Percentiles rank a stretch among this genome's conserved stretches.
phyloP scores from a whole-genome alignment of 345 rosid genomes.

The Hevea brasiliensis region DNA sequence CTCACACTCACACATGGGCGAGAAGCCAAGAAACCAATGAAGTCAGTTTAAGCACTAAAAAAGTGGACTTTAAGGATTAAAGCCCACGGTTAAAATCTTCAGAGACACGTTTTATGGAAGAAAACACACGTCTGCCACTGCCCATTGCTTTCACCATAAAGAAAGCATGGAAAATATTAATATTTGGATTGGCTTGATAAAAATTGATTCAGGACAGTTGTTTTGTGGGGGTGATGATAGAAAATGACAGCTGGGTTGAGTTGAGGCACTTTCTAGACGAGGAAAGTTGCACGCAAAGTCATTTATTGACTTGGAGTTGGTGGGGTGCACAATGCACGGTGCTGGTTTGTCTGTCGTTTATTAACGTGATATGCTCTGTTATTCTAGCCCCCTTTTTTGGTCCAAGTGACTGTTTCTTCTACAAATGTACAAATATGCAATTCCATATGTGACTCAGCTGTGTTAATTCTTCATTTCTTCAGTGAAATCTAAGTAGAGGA shows the following conservation, averaged over 20 bases:
- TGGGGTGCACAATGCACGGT: neutral
- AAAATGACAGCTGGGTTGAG: slow-evolving; percentile 9
- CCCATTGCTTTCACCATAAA: slow-evolving; percentile 8
- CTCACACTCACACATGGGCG: neutral
- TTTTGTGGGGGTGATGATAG: neutral
- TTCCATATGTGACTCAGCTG: too few species aligned
- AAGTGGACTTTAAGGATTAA: slow-evolving; percentile 17
- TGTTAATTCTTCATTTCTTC: too few species aligned
- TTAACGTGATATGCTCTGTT: neutral
- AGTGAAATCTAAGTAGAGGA: too few species aligned
- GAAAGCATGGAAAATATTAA: neutral
- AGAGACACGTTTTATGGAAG: neutral
- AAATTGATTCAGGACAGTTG: slow-evolving; percentile 16
- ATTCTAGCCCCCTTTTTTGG: neutral
- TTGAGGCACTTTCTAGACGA: neutral
- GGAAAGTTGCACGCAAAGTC: neutral
- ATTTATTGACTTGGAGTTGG: neutral
- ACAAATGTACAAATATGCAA: too few species aligned
- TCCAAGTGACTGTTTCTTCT: too few species aligned
- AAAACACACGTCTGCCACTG: neutral
- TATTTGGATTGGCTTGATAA: neutral
- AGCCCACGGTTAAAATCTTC: slow-evolving; percentile 19
- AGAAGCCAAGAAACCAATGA: neutral
- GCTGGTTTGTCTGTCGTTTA: slow-evolving; percentile 17
- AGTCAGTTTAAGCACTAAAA: slow-evolving; percentile 3